These are phyloP conservation scores for Mycena citricolor DNA, from an alignment of 1,284 basidiomycete species.

Conservation along the genomic window DNA sequence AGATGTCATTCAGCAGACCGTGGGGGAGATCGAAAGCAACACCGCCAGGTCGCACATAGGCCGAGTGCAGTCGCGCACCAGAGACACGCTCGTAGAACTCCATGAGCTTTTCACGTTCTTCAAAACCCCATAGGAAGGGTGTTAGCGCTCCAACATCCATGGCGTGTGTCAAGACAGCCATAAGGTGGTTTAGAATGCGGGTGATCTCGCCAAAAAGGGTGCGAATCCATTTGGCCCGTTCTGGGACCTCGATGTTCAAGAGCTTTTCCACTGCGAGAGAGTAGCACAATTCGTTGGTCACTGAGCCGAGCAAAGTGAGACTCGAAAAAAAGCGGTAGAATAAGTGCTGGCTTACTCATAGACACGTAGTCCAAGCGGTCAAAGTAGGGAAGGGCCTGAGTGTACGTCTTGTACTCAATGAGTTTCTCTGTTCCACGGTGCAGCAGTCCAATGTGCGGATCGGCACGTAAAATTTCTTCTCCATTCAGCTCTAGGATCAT, in stretches of 20 bases:
- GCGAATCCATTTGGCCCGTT: constrained; percentile 98
- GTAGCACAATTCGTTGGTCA: constrained; percentile 98
- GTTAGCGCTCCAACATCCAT: constrained; percentile 98
- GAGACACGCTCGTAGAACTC: constrained; percentile 99
- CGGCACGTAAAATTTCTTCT: constrained; percentile 89
- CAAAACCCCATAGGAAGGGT: constrained; percentile 99
- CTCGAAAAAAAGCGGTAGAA: not conserved
- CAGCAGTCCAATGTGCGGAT: constrained; percentile 95
- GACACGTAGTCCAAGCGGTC: constrained; percentile 99
- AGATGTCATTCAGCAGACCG: constrained; percentile 95
- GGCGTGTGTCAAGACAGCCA: constrained; percentile 95
- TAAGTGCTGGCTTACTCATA: constrained; percentile 78
- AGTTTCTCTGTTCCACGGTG: constrained; percentile 99
- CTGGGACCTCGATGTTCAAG: constrained; percentile 98
- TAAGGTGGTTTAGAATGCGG: constrained; percentile 94
- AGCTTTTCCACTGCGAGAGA: constrained; percentile 97
- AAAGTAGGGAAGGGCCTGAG: constrained; percentile 98
- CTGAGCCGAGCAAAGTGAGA: constrained; percentile 38
- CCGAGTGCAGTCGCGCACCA: constrained; percentile 94
- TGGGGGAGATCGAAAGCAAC: constrained; percentile 98
- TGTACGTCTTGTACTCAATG: constrained; percentile 99
- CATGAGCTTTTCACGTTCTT: constrained; percentile 99
- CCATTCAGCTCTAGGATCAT: constrained; percentile 98
- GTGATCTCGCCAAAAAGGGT: constrained; percentile 98
- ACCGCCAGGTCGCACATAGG: constrained; percentile 97